phyloP scores from a whole-genome alignment of 768 basidiomycete genomes.

The Tulasnella sp. region DNA sequence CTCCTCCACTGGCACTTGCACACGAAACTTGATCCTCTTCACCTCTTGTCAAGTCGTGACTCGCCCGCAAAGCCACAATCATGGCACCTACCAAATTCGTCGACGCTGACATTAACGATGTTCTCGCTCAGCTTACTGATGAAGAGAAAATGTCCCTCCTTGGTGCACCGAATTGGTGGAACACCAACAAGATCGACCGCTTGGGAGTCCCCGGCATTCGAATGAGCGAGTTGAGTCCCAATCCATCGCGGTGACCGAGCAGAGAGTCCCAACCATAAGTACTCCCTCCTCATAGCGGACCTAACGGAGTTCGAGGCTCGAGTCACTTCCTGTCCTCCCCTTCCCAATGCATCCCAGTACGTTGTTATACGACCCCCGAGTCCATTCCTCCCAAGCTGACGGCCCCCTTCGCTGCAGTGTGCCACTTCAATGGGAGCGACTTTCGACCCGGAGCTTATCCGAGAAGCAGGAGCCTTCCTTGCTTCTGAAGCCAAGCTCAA shows the following conservation, averaged over 20 bases:
- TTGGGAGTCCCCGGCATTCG: slow-evolving; percentile 74
- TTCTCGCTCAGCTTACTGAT: slow-evolving; percentile 67
- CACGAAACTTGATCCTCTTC: neutral
- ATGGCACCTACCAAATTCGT: slow-evolving; percentile 26
- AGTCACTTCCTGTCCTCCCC: slow-evolving; percentile 47
- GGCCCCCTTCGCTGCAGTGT: slow-evolving; percentile 45
- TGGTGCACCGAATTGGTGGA: slow-evolving; percentile 79
- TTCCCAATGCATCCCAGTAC: slow-evolving; percentile 73
- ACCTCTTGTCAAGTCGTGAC: neutral
- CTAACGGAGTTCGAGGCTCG: slow-evolving; percentile 56
- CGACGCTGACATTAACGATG: slow-evolving; percentile 52
- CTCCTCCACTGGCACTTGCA: neutral
- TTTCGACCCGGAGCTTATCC: slow-evolving; percentile 67
- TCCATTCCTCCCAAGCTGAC: neutral
- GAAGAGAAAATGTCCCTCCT: slow-evolving; percentile 75
- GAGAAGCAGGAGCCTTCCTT: slow-evolving; percentile 64
- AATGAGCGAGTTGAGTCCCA: slow-evolving; percentile 43
- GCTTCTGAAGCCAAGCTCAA: slow-evolving; percentile 73
- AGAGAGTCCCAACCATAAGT: neutral
- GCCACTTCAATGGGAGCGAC: slow-evolving; percentile 77
- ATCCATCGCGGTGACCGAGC: neutral
- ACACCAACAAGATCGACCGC: slow-evolving; percentile 65
- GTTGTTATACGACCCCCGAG: slow-evolving; percentile 37
- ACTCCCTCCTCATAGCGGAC: slow-evolving; percentile 72
- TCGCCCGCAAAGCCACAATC: neutral